Percentiles rank a stretch among this genome's conserved stretches.
Evolutionary conservation across 495 filamentous ascomycete species (phyloP).

Genomic region (Rusavskia elegans): DNA sequence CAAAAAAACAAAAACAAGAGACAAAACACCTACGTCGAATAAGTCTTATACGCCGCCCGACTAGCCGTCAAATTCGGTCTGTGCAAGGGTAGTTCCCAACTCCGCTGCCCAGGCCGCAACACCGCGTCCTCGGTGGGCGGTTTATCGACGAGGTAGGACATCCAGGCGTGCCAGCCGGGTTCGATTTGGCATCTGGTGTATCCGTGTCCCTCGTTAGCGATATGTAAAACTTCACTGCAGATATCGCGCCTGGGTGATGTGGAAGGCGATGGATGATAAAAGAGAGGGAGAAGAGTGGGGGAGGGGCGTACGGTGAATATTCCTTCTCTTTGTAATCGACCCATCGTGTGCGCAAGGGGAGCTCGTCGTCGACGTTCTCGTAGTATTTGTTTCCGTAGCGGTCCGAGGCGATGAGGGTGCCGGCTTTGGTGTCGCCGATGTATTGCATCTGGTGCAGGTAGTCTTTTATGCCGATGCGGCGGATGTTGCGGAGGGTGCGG

Average conservation of each 20-base stretch:
- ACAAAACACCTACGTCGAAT: slow-evolving; percentile 61
- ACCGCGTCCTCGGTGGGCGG: slow-evolving; percentile 64
- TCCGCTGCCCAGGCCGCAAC: slow-evolving; percentile 42
- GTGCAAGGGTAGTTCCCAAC: slow-evolving; percentile 65
- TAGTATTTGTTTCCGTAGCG: slow-evolving; percentile 93
- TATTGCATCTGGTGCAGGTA: slow-evolving; percentile 71
- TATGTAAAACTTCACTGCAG: no score
- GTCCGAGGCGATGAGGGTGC: slow-evolving; percentile 71
- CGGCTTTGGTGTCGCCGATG: slow-evolving; percentile 90
- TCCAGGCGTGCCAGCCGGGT: slow-evolving; percentile 96
- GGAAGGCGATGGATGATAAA: not conserved
- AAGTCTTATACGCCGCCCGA: slow-evolving; percentile 75
- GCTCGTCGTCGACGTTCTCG: slow-evolving; percentile 82
- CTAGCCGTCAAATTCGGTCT: slow-evolving; percentile 55
- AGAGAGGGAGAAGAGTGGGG: not conserved
- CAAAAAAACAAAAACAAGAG: not conserved
- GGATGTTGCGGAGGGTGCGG: slow-evolving; percentile 73
- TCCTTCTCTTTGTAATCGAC: slow-evolving; percentile 86
- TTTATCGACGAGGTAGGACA: slow-evolving; percentile 82
- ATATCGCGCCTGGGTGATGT: not conserved
- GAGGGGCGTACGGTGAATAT: slow-evolving; percentile 52
- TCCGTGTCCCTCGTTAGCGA: no score
- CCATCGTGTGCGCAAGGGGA: slow-evolving; percentile 93
- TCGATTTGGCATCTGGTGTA: slow-evolving; percentile 52
- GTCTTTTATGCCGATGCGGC: slow-evolving; percentile 78